These are phyloP conservation scores for Cyclotella baltica DNA, from an alignment of 108 stramenopile genomes.

Conservation along the genomic window DNA sequence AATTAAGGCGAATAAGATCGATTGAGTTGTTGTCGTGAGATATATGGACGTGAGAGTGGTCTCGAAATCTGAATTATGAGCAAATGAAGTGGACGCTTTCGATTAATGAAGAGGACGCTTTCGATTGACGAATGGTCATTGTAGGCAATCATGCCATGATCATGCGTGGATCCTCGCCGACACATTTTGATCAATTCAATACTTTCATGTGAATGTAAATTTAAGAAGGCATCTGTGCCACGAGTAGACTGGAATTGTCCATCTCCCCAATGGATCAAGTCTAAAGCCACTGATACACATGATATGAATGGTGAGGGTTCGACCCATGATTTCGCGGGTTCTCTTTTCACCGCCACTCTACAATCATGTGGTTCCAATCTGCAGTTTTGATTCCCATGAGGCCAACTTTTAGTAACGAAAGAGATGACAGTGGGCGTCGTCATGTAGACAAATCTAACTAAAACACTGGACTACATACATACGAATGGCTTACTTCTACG, in stretches of 20 bases:
- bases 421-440: not conserved
- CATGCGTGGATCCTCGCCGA: not conserved
- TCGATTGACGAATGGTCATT: constrained; percentile 5
- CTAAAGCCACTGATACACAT: not conserved
- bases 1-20: not conserved
- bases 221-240: not conserved
- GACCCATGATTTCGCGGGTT: too few relatives aligned
- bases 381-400: not conserved
- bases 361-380: constrained; percentile 7
- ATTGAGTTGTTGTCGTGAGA: not conserved
- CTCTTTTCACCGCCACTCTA: not conserved
- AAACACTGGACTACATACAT: too few relatives aligned
- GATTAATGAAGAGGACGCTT: not conserved
- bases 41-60: not conserved
- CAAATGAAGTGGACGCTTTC: not conserved
- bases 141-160: constrained; percentile 9
- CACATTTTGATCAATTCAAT: not conserved
- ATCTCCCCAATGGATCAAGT: not conserved
- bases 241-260: not conserved
- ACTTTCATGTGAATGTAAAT: constrained; percentile 14
- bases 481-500: too few relatives aligned
- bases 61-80: constrained; percentile 1
- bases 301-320: not conserved
- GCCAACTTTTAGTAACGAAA: not conserved
- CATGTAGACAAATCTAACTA: too few relatives aligned